Base-by-base conservation (phyloP, 371 early-diverging fungal genomes). In the Saksenaea oblongispora region DNA sequence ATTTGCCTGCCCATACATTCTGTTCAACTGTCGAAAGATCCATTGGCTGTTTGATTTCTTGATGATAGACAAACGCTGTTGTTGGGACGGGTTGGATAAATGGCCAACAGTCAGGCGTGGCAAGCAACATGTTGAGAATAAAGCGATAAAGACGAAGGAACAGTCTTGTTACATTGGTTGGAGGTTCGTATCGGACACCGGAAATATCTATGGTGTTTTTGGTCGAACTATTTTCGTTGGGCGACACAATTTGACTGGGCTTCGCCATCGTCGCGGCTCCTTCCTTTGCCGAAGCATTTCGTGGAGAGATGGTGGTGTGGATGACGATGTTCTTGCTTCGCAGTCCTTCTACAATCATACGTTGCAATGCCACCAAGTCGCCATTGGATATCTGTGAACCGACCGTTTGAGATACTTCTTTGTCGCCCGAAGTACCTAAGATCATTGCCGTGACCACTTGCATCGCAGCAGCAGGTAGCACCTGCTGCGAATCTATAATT, bases 371-470 rank as follows among this genome's bases (percentile, higher is more conserved):
- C 26, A 73, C 80, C 1, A 80, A 60, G 61, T 80, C 80, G 10
- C 80, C 80, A 36, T 80, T 80, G 4, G 75, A 80, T 14, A 80
- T 80, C 56, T 80, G 80, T 0, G 80, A 80, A 7, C 72, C 74
- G 2, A 74, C 62, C 8, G 80, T 80, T 41, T 75, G 75, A 2
- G 75, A 67, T 1, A 77, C 80, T 5, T 80, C 80, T 37, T 76
- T 79, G 47, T 79, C 79, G n/a, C 79, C 79, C 13, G 79, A 79
- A 7, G 79, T 79, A 1, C 79, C 79, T 26, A 79, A 41, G 10
- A 79, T 76, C 79, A 79, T 79, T 18, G 74, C 68, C 1, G 79
- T 79, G 26, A 79, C 74, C 11, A 79, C 44, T 35, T 76, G 75
- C 79, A 79, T 79, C 0, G 79, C 79, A 1, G 72, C 70, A 8